phyloP scores from a whole-genome alignment of 805 yeast species.

The Torulaspora maleeae region DNA sequence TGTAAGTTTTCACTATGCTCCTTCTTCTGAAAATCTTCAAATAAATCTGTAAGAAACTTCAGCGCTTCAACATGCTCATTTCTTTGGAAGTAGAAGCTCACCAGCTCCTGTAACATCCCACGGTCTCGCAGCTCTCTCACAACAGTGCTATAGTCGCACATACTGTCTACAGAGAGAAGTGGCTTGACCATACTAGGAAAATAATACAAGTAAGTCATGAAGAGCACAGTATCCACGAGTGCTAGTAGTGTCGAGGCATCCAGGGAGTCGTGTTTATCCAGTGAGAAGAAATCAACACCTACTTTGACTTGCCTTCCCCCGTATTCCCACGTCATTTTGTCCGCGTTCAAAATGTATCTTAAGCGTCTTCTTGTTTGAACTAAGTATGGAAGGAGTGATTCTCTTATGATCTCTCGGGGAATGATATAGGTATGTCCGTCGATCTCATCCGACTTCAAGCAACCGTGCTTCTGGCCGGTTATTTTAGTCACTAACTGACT shows the following conservation, averaged over 20 bases:
- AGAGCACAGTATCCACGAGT: slow-evolving; percentile 71
- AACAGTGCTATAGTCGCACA: slow-evolving; percentile 64
- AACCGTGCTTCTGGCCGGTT: slow-evolving; percentile 17
- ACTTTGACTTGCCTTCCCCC: slow-evolving; percentile 21
- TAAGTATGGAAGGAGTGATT: slow-evolving; percentile 40
- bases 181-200: slow-evolving; percentile 78
- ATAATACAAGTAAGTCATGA: slow-evolving; percentile 65
- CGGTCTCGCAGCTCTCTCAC: slow-evolving; percentile 46
- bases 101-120: slow-evolving; percentile 57
- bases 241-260: slow-evolving; percentile 36
- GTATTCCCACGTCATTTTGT: slow-evolving; percentile 22
- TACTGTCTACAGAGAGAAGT: slow-evolving; percentile 67
- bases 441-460: slow-evolving; percentile 6
- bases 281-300: slow-evolving; percentile 28
- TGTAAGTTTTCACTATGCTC: slow-evolving; percentile 11
- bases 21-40: slow-evolving; percentile 25
- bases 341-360: slow-evolving; percentile 27
- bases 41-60: slow-evolving; percentile 43
- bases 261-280: slow-evolving; percentile 33
- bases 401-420: slow-evolving; percentile 21
- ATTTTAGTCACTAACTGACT: slow-evolving; percentile 21
- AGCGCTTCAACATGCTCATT: slow-evolving; percentile 63
- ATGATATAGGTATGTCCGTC: slow-evolving; percentile 7
- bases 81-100: slow-evolving; percentile 71
- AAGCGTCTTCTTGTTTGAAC: slow-evolving; percentile 47